Conservation (phyloP, 306 rosid species). For the Heteromeles arbutifolia region DNA sequence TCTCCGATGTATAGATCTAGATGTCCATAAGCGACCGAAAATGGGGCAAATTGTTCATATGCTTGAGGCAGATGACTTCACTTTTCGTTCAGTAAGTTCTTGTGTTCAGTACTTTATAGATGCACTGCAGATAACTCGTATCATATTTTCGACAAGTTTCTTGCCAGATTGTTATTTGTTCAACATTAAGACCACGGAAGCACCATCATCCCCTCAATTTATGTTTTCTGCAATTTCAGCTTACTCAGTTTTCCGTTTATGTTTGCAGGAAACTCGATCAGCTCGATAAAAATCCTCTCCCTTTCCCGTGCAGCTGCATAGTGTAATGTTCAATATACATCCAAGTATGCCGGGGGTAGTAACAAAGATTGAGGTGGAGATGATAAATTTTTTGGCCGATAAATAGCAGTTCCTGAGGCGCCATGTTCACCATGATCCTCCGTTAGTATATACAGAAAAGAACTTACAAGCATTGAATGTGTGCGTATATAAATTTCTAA, state of each 20-base stretch:
- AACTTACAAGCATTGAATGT: constrained; percentile 22
- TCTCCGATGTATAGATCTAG: constrained; percentile 86
- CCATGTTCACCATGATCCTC: constrained; percentile 26
- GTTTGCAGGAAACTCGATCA: constrained; percentile 63
- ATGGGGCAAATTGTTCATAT: constrained; percentile 98
- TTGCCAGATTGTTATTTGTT: neutral
- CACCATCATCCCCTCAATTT: neutral
- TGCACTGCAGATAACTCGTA: neutral
- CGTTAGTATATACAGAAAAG: constrained; percentile 11
- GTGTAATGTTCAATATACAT: constrained; percentile 26
- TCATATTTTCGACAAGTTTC: neutral
- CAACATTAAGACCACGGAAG: neutral
- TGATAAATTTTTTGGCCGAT: constrained; percentile 19
- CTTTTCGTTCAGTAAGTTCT: constrained; percentile 70
- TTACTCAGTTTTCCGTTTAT: constrained; percentile 1
- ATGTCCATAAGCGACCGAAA: constrained; percentile 79
- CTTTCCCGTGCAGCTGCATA: constrained; percentile 31
- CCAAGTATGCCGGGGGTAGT: constrained; percentile 27
- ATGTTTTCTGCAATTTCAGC: neutral
- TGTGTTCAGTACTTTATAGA: neutral
- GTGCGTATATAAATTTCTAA: constrained; percentile 31
- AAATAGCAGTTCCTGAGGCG: constrained; percentile 25
- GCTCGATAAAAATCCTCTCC: constrained; percentile 37
- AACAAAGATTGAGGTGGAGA: constrained; percentile 41
- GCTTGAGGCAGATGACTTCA: constrained; percentile 96